phyloP scores from a whole-genome alignment of 805 yeast species.

The Ogataea salicorniae region DNA sequence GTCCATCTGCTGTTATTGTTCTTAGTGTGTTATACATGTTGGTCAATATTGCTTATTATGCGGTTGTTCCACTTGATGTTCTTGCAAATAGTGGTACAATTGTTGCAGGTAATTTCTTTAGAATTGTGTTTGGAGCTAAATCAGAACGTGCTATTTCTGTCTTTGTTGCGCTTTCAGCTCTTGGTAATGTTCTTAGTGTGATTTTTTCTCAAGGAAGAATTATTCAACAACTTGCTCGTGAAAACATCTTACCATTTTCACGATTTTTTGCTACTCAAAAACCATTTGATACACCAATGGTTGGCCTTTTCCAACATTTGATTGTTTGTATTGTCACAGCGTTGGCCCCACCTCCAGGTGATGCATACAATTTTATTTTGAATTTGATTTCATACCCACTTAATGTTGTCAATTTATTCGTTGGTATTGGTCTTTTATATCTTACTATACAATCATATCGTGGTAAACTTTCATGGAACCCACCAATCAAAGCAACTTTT shows the following conservation, averaged over 20 bases:
- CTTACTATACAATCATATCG: conserved; percentile 46
- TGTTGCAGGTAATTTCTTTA: conserved; percentile 73
- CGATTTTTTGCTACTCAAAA: conserved; percentile 61
- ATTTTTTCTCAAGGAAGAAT: conserved; percentile 80
- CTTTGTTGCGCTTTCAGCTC: conserved; percentile 74
- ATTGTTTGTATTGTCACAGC: conserved; percentile 68
- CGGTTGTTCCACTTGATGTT: conserved; percentile 68
- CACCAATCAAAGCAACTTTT: conserved; percentile 62
- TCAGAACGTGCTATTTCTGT: conserved; percentile 69
- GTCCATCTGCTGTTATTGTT: conserved; percentile 62
- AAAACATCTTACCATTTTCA: conserved; percentile 72
- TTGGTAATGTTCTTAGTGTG: conserved; percentile 77
- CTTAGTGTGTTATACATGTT: conserved; percentile 66
- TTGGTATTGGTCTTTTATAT: conserved; percentile 57
- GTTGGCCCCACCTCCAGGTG: conserved; percentile 80
- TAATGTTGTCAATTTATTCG: conserved; percentile 65
- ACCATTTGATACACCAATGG: conserved; percentile 70
- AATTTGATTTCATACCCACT: conserved; percentile 79
- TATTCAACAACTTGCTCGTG: conserved; percentile 74
- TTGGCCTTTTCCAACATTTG: conserved; percentile 74
- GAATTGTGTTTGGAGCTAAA: conserved; percentile 58
- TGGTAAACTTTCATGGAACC: conserved; percentile 58
- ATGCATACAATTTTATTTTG: conserved; percentile 75
- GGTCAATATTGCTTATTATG: conserved; percentile 75
- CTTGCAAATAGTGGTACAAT: conserved; percentile 58